These are phyloP conservation scores for Henningerozyma blattae DNA, from an alignment of 805 yeast species.

Conservation along the genomic window DNA sequence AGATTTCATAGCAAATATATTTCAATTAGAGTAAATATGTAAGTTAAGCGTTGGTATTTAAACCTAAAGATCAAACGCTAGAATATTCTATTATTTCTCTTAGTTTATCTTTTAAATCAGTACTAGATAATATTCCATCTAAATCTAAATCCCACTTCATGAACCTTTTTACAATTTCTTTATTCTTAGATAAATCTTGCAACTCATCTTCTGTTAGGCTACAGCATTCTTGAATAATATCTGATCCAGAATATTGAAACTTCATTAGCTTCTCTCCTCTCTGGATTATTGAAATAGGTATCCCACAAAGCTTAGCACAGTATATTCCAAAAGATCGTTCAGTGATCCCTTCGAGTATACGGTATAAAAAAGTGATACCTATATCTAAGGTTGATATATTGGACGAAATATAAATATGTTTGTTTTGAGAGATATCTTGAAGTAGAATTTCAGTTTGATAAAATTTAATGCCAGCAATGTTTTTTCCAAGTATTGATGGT, in stretches of 20 bases:
- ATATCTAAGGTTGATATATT: slow-evolving; percentile 1
- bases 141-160: slow-evolving; percentile 21
- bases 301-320: slow-evolving; percentile 32
- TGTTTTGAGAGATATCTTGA: not conserved
- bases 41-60: no score
- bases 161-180: slow-evolving; percentile 14
- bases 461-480: slow-evolving; percentile 16
- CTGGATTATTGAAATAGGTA: slow-evolving; percentile 18
- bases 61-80: no score
- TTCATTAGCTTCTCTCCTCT: slow-evolving; percentile 23
- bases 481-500: slow-evolving; percentile 11
- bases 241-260: slow-evolving; percentile 9
- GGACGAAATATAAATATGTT: not conserved
- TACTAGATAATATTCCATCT: slow-evolving; percentile 5
- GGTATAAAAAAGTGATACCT: slow-evolving; percentile 25
- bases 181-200: slow-evolving; percentile 7
- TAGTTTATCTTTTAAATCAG: slow-evolving; percentile 5
- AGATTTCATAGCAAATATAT: no score
- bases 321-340: slow-evolving; percentile 27
- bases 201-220: slow-evolving; percentile 10
- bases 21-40: no score
- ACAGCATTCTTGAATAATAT: slow-evolving; percentile 11
- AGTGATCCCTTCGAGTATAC: slow-evolving; percentile 23
- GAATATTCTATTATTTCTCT: no score
- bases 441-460: slow-evolving; percentile 27